Evolutionary conservation across 2,329 filamentous ascomycete species (phyloP), one percentile per base, ranked within the genome.

Genomic region (Raffaelea ambrosiae): DNA sequence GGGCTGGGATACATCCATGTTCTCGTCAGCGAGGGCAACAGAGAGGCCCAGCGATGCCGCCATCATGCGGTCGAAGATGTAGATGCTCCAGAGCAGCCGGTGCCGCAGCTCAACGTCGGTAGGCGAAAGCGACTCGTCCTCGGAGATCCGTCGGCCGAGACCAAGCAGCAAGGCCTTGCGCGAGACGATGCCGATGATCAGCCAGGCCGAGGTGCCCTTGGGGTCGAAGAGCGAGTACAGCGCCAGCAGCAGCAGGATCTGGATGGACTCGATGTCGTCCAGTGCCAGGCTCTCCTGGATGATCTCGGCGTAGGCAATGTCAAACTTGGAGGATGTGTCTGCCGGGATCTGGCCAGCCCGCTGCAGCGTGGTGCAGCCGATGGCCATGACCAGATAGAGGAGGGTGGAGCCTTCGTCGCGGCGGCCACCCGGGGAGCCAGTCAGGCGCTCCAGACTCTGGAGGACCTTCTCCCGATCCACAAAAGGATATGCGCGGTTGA

Each of bases 401-500:
- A 67, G 48, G 4, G 64, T 70, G 4, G 63, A 61, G 26, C 62
- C 61, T 23, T 57, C 50, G 36, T 61, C 60, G 3, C 55, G 54
- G 4, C 57, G 48, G 50, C 55, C 13, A 54, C 48, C 10, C 58
- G n/a, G 14, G 18, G 11, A 2, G 2, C 8, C 23, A 3, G 11
- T 20, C 5, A 22, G n/a, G 4, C 20, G 14, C 43, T 69, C 64
- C 5, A 69, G 55, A 22, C 66, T 59, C 7, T 54, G 53, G 0
- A 66, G 57, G 20, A 68, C 58, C 50, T 63, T 61, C 18, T 52
- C 51, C 23, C 64, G 61, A 48, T 72, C 63, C 21, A 71, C 60
- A 47, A 72, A 72, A 4, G 70, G 69, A 49, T 72, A 72, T 2
- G 67, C 68, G 3, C 67, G 59, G 49, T 72, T 66, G 19, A 72